Base-by-base conservation (phyloP, 495 filamentous ascomycete species). In the Aspergillus haitiensis region DNA sequence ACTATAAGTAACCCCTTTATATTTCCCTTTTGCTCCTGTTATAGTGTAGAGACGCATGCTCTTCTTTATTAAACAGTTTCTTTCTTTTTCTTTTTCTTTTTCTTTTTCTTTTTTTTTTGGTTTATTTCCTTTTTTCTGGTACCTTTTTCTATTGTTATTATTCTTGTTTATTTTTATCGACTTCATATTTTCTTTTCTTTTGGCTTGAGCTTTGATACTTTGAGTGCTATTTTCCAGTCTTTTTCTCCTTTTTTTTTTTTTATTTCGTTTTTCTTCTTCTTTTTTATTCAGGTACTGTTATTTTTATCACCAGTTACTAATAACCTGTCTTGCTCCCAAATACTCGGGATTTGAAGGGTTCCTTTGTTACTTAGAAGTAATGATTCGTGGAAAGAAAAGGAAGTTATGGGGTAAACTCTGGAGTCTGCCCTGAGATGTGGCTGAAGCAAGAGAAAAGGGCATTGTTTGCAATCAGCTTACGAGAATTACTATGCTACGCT, bases 71-170 rank as follows among this genome's bases (percentile, higher is more conserved):
- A 27, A 27, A 27, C 21, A 3, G 21, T 27, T 3, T 10, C 13
- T 35, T 7, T 35, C 42, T 47, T 54, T 54, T n/a, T 9, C 10
- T 44, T 18, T 40, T 44, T 45, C 44, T 37, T 48, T n/a, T 36
- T 27, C 5, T 45, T 16, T 48, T 27, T 36, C n/a, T 32, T n/a
- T 33, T 40, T 47, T 10, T 3, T 8, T 5, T 49, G 32, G 15
- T 37, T 11, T 36, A 51, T 39, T 51, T 51, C 10, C 6, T 15
- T 35, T 34, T 27, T n/a, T 52, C 21, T 7, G 27, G 31, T 35
- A 13, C 37, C 37, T 40, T 10, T 11, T 11, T 40, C 37, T 15
- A 42, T 13, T 9, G 39, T 42, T 27, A 27, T 27, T 1, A 27
- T 27, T 27, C 21, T 27, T 27, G 21, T 27, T 27, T 27, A 27